Base-by-base conservation (phyloP, 495 filamentous ascomycete species). In the Hamigera avellanea region DNA sequence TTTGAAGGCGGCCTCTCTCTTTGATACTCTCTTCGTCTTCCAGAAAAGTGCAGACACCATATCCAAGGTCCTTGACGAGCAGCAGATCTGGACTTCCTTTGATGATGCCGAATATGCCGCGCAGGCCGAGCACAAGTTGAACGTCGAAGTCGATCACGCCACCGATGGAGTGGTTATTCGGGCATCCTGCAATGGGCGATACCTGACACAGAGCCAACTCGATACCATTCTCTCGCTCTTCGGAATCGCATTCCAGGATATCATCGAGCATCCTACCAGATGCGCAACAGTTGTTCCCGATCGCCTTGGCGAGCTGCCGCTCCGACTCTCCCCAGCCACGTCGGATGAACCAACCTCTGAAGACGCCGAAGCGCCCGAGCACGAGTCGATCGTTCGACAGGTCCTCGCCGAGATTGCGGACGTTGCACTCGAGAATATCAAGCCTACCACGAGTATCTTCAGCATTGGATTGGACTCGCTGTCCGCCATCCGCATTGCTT, bases 391-490 rank as follows among this genome's bases (percentile, higher is more conserved):
- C 0, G 70, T 95, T 37, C 64, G 80, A 0, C 59, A 66, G 30
- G 70, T 78, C 1, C 66, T 95, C 12, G 66, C 79, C 0, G 56
- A 75, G 19, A 61, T 86, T 3, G 78, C 83, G 0, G 71, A 69
- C 8, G 52, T 84, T 0, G 54, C 79, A 0, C 57, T 66, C n/a
- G 47, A 69, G 2, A 59, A 69, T 8, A 87, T 95, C 25, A 53
- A 62, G 6, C 67, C 68, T 19, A 56, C 61, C n/a, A 66, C 77
- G 26, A 84, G 72, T 15, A 81, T 95, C 15, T 93, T 89, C 50
- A 77, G 83, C 44, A 67, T 96, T 6, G 88, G 89, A 6, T 66
- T 95, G 25, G 88, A 96, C 50, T 95, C 88, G 2, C 85, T 96
- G 48, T 83, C 80, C 36, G 83, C 86, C 8, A 87, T 95, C 54